Evolutionary conservation across 768 basidiomycete species (phyloP), one percentile per base, ranked within the genome.

Genomic region (Hortiboletus flavorubellus): DNA sequence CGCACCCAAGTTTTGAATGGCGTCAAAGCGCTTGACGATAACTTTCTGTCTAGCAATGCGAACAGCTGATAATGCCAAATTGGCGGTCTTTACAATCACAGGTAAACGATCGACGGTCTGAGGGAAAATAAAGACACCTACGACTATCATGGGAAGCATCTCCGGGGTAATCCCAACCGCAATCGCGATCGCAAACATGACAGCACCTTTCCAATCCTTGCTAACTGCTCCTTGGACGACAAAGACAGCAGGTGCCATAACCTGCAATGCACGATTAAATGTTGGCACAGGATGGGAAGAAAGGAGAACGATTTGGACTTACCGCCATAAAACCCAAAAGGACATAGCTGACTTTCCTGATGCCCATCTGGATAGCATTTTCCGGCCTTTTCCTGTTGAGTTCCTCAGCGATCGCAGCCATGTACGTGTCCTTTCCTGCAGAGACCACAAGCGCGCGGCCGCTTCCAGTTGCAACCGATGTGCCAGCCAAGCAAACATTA

Each of bases 1-100:
- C 9, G 78, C 81, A 11, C 83, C 81, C 39, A 87, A 64, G 47
- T 79, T 82, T 63, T 86, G 84, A 57, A 86, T 74, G 14, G 84
- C 83, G 59, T 85, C 83, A 57, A 87, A 76, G 50, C 81, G 78
- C 34, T 83, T 76, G 15, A 85, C 82, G 53, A 87, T 78, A 34
- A 85, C 85, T 57, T 85, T 77, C 62, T 83, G 73, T 42, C 68
- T 74, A 3, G 81, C 82, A 66, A 85, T 81, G 49, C 78, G 77
- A 48, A 76, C 72, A 2, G 81, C 80, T 0, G 82, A 83, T 26
- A 80, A 75, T 8, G 84, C 81, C 68, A 86, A 74, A 12, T 84
- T 86, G 41, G 85, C 73, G 3, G 81, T 80, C 61, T 85, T 69
- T 35, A 80, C 76, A 11, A 76, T 78, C 49, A 77, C 71, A 16